These are phyloP conservation scores for Pythium phragmiticola DNA, from an alignment of 352 stramenopile species.

Conservation along the genomic window DNA sequence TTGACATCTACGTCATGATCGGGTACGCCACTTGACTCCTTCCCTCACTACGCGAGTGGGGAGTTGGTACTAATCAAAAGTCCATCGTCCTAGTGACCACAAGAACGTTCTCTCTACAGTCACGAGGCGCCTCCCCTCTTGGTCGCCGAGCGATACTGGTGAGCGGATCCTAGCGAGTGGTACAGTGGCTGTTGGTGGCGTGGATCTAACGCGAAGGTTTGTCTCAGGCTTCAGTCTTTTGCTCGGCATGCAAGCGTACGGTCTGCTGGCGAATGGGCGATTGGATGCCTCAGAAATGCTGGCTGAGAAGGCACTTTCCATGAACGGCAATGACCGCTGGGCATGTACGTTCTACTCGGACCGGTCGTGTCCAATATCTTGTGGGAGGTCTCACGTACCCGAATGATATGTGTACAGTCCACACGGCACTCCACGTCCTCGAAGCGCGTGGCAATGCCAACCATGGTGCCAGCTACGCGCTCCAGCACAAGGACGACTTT, in stretches of 20 bases:
- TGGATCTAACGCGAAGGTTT: background rate
- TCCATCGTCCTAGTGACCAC: constrained; percentile 43
- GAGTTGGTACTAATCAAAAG: background rate
- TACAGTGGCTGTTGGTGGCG: background rate
- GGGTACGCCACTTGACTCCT: constrained; percentile 37
- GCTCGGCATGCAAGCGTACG: constrained; percentile 81
- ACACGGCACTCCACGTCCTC: constrained; percentile 75
- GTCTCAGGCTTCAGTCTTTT: constrained; percentile 69
- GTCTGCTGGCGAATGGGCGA: constrained; percentile 60
- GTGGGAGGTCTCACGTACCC: too few relatives aligned
- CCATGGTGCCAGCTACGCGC: constrained; percentile 80
- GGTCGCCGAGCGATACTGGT: constrained; percentile 70
- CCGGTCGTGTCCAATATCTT: too few relatives aligned
- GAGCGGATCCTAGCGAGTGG: background rate
- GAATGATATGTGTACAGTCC: constrained; percentile 35
- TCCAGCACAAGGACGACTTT: constrained; percentile 76
- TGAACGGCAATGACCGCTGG: constrained; percentile 85
- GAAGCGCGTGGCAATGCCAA: constrained; percentile 82
- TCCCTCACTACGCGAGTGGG: background rate
- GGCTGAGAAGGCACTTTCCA: constrained; percentile 77
- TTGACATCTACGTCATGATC: constrained; percentile 77
- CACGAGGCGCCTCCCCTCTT: constrained; percentile 67
- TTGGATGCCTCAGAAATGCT: constrained; percentile 67
- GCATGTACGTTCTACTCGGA: constrained; percentile 52
- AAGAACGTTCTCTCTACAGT: constrained; percentile 77